phyloP scores from a whole-genome alignment of 768 basidiomycete genomes.

The Candolleomyces efflorescens region DNA sequence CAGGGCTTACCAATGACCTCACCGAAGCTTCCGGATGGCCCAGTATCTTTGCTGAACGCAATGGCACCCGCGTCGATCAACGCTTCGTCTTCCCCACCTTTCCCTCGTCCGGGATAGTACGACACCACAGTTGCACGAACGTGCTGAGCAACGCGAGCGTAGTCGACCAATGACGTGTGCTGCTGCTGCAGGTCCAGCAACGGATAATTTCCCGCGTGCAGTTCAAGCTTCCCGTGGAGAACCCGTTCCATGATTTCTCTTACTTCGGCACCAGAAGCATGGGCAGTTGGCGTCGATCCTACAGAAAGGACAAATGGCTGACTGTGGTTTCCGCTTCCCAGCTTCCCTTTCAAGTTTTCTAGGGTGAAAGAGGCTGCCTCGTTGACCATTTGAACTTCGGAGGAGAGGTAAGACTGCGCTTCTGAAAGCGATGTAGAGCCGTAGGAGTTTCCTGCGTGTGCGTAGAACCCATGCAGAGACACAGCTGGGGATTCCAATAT shows the following conservation, averaged over 20 bases:
- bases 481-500: constrained; percentile 52
- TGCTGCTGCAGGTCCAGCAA: constrained; percentile 83
- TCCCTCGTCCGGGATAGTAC: constrained; percentile 69
- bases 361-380: constrained; percentile 55
- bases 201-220: constrained; percentile 86
- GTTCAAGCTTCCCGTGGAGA: constrained; percentile 62
- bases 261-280: constrained; percentile 60
- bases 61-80: constrained; percentile 80
- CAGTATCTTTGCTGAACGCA: constrained; percentile 85
- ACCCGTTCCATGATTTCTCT: constrained; percentile 37
- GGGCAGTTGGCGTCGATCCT: constrained; percentile 86
- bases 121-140: constrained; percentile 75
- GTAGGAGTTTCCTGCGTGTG: constrained; percentile 75
- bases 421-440: constrained; percentile 64
- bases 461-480: constrained; percentile 79
- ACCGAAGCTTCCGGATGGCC: constrained; percentile 68
- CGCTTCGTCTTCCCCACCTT: constrained; percentile 62
- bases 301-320: constrained; percentile 69
- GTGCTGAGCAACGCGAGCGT: constrained; percentile 54
- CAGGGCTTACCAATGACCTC: constrained; percentile 64
- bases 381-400: constrained; percentile 70
- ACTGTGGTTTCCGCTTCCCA: constrained; percentile 27
- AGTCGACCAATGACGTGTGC: constrained; percentile 62
- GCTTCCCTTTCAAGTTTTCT: constrained; percentile 36
- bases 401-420: constrained; percentile 61